A percentile compares a stretch with the other conserved stretches of the same genome.
Conservation (phyloP, 2,329 filamentous ascomycete genomes). For the Sclerotinia glacialis region DNA sequence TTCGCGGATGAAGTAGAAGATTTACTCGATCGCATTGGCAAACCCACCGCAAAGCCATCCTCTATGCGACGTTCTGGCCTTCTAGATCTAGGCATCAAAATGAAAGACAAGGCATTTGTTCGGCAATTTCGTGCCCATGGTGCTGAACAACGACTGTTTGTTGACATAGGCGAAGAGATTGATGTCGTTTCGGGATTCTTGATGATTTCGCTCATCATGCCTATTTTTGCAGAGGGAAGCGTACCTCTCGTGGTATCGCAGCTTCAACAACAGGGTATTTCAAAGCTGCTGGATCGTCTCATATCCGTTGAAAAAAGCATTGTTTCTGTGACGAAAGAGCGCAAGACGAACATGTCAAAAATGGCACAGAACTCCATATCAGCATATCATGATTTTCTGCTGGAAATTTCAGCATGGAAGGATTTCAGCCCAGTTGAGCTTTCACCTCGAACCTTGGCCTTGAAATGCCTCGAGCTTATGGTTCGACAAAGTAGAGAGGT, state of each 20-base stretch:
- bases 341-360: slow-evolving; percentile 67
- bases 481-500: slow-evolving; percentile 50
- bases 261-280: slow-evolving; percentile 53
- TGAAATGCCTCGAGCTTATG: slow-evolving; percentile 62
- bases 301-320: slow-evolving; percentile 56
- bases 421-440: slow-evolving; percentile 49
- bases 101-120: slow-evolving; percentile 61
- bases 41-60: slow-evolving; percentile 46
- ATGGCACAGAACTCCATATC: slow-evolving; percentile 56
- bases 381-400: slow-evolving; percentile 53
- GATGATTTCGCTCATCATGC: slow-evolving; percentile 60
- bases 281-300: slow-evolving; percentile 54
- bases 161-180: slow-evolving; percentile 55
- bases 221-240: slow-evolving; percentile 59
- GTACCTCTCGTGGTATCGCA: slow-evolving; percentile 59
- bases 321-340: slow-evolving; percentile 58
- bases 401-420: slow-evolving; percentile 59
- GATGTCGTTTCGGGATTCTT: slow-evolving; percentile 63
- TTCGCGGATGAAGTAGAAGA: slow-evolving; percentile 66
- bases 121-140: slow-evolving; percentile 72
- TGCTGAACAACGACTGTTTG: slow-evolving; percentile 66
- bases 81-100: slow-evolving; percentile 57
- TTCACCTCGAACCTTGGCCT: slow-evolving; percentile 60
- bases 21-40: slow-evolving; percentile 58
- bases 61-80: slow-evolving; percentile 58